Conservation (phyloP, 148 eudicot genomes). For the Tetragonia tetragonoides region DNA sequence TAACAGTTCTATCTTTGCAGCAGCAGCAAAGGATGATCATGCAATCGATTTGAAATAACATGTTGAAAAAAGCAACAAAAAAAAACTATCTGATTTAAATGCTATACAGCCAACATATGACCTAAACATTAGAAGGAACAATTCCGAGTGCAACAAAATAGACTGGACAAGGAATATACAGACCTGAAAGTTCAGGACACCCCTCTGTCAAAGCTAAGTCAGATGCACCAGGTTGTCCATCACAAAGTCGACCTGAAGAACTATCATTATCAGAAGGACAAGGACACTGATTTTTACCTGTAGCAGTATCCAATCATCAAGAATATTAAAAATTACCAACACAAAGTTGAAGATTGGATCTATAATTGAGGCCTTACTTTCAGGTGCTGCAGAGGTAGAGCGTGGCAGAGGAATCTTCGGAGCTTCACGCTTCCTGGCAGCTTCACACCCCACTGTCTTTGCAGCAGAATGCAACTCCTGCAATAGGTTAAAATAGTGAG, state of each 20-base stretch:
- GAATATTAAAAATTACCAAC: background rate
- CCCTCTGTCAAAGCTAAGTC: conserved; percentile 37
- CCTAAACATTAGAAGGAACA: background rate
- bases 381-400: conserved; percentile 40
- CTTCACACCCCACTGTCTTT: conserved; percentile 45
- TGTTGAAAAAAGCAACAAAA: background rate
- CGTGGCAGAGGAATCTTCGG: conserved; percentile 40
- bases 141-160: conserved; percentile 26
- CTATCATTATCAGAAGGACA: conserved; percentile 26
- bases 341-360: conserved; percentile 13
- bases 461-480: conserved; percentile 56
- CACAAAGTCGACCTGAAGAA: conserved; percentile 28
- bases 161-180: conserved; percentile 37
- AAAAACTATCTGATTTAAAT: background rate
- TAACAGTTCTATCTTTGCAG: background rate
- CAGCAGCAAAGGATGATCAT: background rate
- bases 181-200: conserved; percentile 57
- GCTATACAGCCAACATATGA: background rate
- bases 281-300: conserved; percentile 39
- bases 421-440: conserved; percentile 48
- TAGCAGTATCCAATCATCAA: conserved; percentile 9
- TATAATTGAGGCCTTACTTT: conserved; percentile 45
- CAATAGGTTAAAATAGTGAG: conserved; percentile 6
- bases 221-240: conserved; percentile 30
- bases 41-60: background rate